These are phyloP conservation scores for Nakataea oryzae DNA, from an alignment of 2,329 filamentous ascomycete species.

Conservation along the genomic window DNA sequence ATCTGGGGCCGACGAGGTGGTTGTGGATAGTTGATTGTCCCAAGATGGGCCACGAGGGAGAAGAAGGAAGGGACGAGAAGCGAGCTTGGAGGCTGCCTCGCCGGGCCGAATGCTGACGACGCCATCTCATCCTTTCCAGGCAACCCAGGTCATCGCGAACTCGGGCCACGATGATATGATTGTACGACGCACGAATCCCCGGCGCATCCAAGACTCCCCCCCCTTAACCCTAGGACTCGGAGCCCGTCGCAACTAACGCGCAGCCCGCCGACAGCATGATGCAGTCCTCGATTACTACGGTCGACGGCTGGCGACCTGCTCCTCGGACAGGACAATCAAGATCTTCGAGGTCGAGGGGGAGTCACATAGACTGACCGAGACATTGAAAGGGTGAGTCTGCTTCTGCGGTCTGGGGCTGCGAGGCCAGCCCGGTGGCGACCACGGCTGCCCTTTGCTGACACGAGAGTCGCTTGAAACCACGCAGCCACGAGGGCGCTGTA, in stretches of 20 bases:
- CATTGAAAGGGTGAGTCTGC: slow-evolving; percentile 70
- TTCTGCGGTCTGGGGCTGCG: background rate
- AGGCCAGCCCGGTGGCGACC: background rate
- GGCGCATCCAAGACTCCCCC: slow-evolving; percentile 7
- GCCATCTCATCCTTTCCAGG: slow-evolving; percentile 15
- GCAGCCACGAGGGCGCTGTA: slow-evolving; percentile 88
- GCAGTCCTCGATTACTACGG: slow-evolving; percentile 98
- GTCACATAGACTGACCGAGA: slow-evolving; percentile 80
- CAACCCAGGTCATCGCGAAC: slow-evolving; percentile 68
- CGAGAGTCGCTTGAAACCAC: background rate
- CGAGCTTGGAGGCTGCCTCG: too few species aligned
- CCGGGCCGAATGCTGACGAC: background rate
- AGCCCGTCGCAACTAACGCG: slow-evolving; percentile 7
- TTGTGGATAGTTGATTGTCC: too few species aligned
- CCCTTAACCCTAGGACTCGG: background rate
- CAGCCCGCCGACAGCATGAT: slow-evolving; percentile 58
- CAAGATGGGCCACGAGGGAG: too few species aligned
- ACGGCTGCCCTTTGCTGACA: background rate
- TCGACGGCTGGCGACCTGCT: slow-evolving; percentile 89
- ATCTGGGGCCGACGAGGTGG: too few species aligned
- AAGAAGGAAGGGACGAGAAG: too few species aligned
- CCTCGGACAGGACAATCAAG: slow-evolving; percentile 97
- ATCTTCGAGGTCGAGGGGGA: slow-evolving; percentile 98
- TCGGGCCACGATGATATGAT: slow-evolving; percentile 99
- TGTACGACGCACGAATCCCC: slow-evolving; percentile 49